Percentiles rank a stretch among this genome's conserved stretches.
These are phyloP conservation scores for Scopulariopsis brevicaulis DNA, from an alignment of 2,329 filamentous ascomycete species.

Conservation along the genomic window DNA sequence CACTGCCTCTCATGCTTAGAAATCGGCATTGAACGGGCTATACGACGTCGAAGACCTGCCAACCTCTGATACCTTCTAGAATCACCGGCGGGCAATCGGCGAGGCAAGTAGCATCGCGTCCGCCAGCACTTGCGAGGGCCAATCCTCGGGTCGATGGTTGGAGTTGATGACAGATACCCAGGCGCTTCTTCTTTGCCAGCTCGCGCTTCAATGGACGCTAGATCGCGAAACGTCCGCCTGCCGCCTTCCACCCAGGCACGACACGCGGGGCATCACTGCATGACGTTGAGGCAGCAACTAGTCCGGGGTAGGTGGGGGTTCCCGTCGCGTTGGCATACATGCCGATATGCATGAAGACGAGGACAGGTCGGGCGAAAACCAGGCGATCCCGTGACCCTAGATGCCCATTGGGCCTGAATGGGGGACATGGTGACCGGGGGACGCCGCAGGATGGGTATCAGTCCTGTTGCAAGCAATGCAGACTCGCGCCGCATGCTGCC, in stretches of 20 bases:
- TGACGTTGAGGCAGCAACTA: background rate
- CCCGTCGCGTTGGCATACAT: background rate
- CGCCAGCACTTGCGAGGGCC: too few species aligned
- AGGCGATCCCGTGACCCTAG: background rate
- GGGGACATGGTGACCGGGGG: background rate
- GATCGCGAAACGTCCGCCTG: too few species aligned
- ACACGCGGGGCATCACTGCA: too few species aligned
- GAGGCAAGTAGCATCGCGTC: background rate
- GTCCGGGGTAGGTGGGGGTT: background rate
- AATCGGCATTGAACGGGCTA: background rate
- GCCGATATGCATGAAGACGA: background rate
- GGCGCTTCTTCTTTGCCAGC: too few species aligned
- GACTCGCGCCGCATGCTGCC: background rate
- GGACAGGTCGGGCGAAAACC: background rate
- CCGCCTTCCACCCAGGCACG: too few species aligned
- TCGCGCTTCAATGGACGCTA: too few species aligned
- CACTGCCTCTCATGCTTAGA: too few species aligned
- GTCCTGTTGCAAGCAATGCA: too few species aligned
- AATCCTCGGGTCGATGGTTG: too few species aligned
- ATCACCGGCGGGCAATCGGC: background rate
- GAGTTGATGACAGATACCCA: too few species aligned
- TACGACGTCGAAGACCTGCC: background rate
- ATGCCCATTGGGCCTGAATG: background rate
- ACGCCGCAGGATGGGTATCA: background rate
- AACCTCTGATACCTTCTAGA: background rate